Percentiles rank a stretch among this genome's conserved stretches.
Conservation (phyloP, 169 alveolate genomes). For the Besnoitia besnoiti region DNA sequence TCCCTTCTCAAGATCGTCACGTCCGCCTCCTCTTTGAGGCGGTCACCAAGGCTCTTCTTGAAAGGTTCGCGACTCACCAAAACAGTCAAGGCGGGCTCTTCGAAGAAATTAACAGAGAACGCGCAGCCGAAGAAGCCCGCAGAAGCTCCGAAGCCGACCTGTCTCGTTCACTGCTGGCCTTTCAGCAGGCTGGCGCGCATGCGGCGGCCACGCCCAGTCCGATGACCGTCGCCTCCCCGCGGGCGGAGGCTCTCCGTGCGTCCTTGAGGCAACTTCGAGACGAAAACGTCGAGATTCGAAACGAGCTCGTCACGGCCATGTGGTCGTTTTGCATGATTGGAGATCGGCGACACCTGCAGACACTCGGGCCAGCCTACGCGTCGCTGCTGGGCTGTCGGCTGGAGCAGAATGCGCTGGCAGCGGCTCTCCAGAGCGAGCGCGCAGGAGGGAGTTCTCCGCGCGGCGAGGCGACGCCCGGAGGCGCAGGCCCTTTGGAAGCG, state of each 20-base stretch:
- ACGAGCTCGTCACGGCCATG: neutral
- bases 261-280: neutral
- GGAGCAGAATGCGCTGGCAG: no score
- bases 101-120: neutral
- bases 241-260: neutral
- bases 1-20: neutral
- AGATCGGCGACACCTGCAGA: neutral
- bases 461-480: no score
- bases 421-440: no score
- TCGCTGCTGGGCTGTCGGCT: neutral
- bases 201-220: neutral
- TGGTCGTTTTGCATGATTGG: neutral
- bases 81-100: neutral
- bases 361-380: neutral
- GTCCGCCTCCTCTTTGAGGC: neutral
- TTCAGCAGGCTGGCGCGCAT: neutral
- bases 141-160: neutral
- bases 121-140: neutral
- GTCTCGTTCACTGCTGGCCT: neutral
- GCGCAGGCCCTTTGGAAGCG: no score
- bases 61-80: neutral
- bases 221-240: neutral
- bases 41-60: neutral
- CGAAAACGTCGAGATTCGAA: neutral
- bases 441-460: no score